Evolutionary conservation across 2,329 filamentous ascomycete genomes (phyloP).

Genomic region (Sporothrix pallida): DNA sequence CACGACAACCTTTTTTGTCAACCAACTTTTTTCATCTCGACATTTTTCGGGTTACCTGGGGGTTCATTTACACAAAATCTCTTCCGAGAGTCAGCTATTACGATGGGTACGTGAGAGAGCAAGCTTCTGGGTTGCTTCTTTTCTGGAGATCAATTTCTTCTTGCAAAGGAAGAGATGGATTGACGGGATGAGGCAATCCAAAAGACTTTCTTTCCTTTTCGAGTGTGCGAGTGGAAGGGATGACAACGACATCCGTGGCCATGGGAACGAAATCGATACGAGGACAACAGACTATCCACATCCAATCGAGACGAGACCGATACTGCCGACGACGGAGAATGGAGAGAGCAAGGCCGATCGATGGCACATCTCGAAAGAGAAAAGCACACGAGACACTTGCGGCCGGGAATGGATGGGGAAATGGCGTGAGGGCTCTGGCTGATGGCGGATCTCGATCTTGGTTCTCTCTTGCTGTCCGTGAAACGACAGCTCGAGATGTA

Average conservation of each 20-base stretch:
- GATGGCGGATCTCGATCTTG: neutral
- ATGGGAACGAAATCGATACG: conserved; percentile 2
- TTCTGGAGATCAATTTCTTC: neutral
- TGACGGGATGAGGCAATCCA: neutral
- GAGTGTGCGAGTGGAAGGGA: conserved; percentile 40
- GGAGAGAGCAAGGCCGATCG: neutral
- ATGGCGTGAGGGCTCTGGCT: no score
- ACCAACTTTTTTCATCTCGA: conserved; percentile 39
- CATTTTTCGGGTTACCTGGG: conserved; percentile 33
- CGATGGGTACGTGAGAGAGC: conserved; percentile 64
- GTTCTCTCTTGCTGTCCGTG: conserved; percentile 17
- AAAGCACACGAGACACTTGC: neutral
- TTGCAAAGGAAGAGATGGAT: neutral
- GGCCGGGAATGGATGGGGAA: neutral
- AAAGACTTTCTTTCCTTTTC: conserved; percentile 31
- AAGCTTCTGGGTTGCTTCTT: conserved; percentile 15
- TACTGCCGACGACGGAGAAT: conserved; percentile 6
- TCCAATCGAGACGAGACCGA: conserved; percentile 23
- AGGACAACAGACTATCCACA: neutral
- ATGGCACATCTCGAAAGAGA: neutral
- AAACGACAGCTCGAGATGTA: neutral
- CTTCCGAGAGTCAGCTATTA: conserved; percentile 53
- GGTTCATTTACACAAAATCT: conserved; percentile 33
- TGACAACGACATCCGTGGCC: conserved; percentile 21
- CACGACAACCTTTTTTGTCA: conserved; percentile 47